Conservation (phyloP, 164 flowering plant species). For the Amborella trichopoda region DNA sequence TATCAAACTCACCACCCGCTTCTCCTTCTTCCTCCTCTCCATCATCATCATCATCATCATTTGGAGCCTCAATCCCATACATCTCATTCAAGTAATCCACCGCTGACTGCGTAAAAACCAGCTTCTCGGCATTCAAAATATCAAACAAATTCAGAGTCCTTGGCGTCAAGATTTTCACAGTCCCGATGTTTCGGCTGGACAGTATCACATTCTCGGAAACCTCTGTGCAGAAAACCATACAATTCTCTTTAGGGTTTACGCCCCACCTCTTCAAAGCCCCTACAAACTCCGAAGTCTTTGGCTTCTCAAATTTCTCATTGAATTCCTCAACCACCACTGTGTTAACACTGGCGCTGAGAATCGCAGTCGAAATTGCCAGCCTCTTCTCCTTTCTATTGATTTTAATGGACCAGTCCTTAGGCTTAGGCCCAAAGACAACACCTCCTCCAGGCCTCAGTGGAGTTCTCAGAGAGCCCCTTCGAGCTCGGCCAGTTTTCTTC, state of each 20-base stretch:
- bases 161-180: conserved; percentile 72
- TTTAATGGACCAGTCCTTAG: conserved; percentile 83
- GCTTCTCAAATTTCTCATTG: conserved; percentile 53
- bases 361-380: conserved; percentile 78
- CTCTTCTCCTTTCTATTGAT: conserved; percentile 88
- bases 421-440: conserved; percentile 87
- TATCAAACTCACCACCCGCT: neutral
- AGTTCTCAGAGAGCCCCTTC: conserved; percentile 73
- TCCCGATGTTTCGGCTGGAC: conserved; percentile 79
- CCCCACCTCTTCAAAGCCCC: conserved; percentile 85
- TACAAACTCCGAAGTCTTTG: conserved; percentile 85
- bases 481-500: conserved; percentile 86
- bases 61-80: conserved; percentile 7
- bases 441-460: conserved; percentile 99
- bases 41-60: neutral
- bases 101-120: conserved; percentile 8
- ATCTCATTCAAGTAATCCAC: conserved; percentile 10
- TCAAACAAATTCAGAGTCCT: conserved; percentile 86
- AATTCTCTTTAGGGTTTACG: conserved; percentile 67
- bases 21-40: conserved; percentile 4
- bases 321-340: conserved; percentile 79
- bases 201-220: conserved; percentile 50
- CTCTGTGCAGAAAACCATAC: conserved; percentile 32
- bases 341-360: conserved; percentile 52
- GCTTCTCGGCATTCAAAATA: conserved; percentile 47